Conservation (phyloP, 805 yeast genomes). For the Spathaspora arborariae region DNA sequence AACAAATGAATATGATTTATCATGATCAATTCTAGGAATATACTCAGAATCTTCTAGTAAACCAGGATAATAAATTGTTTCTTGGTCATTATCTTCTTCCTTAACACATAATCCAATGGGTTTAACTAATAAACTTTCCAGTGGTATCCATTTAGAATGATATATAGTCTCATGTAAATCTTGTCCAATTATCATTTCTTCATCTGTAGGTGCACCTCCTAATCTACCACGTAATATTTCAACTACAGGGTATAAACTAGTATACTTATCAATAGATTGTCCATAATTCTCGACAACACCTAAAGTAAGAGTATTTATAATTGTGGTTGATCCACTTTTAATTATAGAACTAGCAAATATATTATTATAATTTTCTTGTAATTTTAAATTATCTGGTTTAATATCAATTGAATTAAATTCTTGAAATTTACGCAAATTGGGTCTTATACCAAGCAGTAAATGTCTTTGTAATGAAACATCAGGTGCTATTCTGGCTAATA, state of each 20-base stretch:
- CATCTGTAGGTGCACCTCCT: conserved; percentile 85
- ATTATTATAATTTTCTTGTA: conserved; percentile 24
- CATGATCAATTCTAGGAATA: conserved; percentile 11
- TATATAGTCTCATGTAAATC: conserved; percentile 55
- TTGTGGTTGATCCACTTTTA: conserved; percentile 68
- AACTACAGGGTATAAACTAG: conserved; percentile 64
- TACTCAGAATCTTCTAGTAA: conserved; percentile 15
- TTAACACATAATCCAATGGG: conserved; percentile 15
- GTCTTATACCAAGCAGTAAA: conserved; percentile 69
- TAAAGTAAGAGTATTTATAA: conserved; percentile 67
- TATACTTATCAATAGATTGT: conserved; percentile 8
- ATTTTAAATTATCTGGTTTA: conserved; percentile 28
- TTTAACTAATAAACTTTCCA: conserved; percentile 20
- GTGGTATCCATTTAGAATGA: conserved; percentile 52
- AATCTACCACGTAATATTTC: conserved; percentile 69
- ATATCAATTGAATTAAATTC: conserved; percentile 64
- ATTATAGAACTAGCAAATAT: conserved; percentile 65
- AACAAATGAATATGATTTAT: conserved; percentile 37
- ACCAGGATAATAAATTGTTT: conserved; percentile 19
- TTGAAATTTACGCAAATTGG: conserved; percentile 62
- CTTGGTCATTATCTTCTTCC: conserved; percentile 11
- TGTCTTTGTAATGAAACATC: conserved; percentile 80
- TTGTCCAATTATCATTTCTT: conserved; percentile 76
- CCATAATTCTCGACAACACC: conserved; percentile 53
- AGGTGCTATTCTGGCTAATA: conserved; percentile 80